Evolutionary conservation across 768 basidiomycete genomes (phyloP), one percentile per base, ranked within the genome.

Genomic region (Rubroboletus pulcherrimus): DNA sequence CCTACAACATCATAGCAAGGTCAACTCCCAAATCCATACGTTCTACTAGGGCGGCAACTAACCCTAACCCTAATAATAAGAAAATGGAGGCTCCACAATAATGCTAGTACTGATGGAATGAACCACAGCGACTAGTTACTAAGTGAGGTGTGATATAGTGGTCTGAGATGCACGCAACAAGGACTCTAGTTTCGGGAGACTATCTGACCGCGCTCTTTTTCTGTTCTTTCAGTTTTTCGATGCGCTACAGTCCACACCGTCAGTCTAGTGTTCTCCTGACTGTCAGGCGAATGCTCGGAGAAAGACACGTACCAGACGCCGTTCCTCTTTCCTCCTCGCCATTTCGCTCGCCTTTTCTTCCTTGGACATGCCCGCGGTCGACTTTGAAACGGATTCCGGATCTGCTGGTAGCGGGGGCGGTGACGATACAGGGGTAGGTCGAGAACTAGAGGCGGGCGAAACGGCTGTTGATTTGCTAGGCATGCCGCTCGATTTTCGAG

Each of bases 341-440:
- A 98, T 88, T 75, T 97, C 93, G n/a, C 84, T 85, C 2, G 91
- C 91, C 71, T 90, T 96, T 62, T 95, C 93, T 70, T 97, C 96
- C 70, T 93, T 97, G 29, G 82, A 80, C 79, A 93, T 77, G 0
- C 74, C 75, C 1, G 69, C 71, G 29, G 80, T 71, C 53, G 77
- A 74, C 49, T 56, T 64, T 4, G 55, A 19, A 4, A 42, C 53
- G 9, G 59, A 37, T 37, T 66, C 55, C 1, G 62, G 24, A 19
- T 66, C 66, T 10, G 40, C 41, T 1, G 51, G 49, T 0, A 52
- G 52, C 8, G 59, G 53, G 0, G 47, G 57, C 10, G 69, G 56
- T 1, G 66, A 73, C 4, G 71, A 59, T 26, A 68, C 17, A 1
- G 66, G 68, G 3, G 71, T 73, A 9, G 64, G 53, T 5, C 62